Percentiles rank a stretch among this genome's conserved stretches.
Evolutionary conservation across 2,329 filamentous ascomycete genomes (phyloP).

Genomic region (Aspergillus eucalypticola): DNA sequence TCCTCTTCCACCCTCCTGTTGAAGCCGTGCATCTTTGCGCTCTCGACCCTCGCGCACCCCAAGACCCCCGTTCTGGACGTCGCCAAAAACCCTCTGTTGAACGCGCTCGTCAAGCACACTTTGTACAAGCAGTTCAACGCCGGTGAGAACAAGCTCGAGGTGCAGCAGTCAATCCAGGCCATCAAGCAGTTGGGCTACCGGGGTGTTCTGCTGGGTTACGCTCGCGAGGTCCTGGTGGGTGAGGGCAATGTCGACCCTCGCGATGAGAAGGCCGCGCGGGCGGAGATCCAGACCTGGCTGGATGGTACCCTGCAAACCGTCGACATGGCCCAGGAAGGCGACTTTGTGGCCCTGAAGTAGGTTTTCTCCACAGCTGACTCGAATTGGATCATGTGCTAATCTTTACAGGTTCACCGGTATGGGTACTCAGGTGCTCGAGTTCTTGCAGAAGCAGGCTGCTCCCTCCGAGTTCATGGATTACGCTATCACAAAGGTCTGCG

Average conservation of each 20-base stretch:
- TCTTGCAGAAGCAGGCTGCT: slow-evolving; percentile 36
- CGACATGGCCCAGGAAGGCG: slow-evolving; percentile 53
- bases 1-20: slow-evolving; percentile 59
- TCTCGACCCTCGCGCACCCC: slow-evolving; percentile 57
- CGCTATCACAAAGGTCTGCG: slow-evolving; percentile 48
- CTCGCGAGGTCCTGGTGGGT: slow-evolving; percentile 56
- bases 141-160: slow-evolving; percentile 52
- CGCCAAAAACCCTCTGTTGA: slow-evolving; percentile 50
- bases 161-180: slow-evolving; percentile 46
- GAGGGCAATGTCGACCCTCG: slow-evolving; percentile 32
- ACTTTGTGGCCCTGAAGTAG: slow-evolving; percentile 56
- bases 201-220: slow-evolving; percentile 57
- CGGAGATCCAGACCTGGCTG: slow-evolving; percentile 49
- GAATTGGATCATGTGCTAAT: slow-evolving; percentile 6
- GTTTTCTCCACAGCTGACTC: slow-evolving; percentile 17
- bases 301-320: slow-evolving; percentile 56
- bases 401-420: slow-evolving; percentile 28
- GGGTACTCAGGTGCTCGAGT: slow-evolving; percentile 45
- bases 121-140: slow-evolving; percentile 62
- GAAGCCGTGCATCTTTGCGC: slow-evolving; percentile 68
- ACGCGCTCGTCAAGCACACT: slow-evolving; percentile 47
- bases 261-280: slow-evolving; percentile 33
- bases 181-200: slow-evolving; percentile 54
- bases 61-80: slow-evolving; percentile 49
- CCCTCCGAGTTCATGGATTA: slow-evolving; percentile 45